Evolutionary conservation across 2,329 filamentous ascomycete species (phyloP), one percentile per base, ranked within the genome.

Genomic region (Cercospora zeina): DNA sequence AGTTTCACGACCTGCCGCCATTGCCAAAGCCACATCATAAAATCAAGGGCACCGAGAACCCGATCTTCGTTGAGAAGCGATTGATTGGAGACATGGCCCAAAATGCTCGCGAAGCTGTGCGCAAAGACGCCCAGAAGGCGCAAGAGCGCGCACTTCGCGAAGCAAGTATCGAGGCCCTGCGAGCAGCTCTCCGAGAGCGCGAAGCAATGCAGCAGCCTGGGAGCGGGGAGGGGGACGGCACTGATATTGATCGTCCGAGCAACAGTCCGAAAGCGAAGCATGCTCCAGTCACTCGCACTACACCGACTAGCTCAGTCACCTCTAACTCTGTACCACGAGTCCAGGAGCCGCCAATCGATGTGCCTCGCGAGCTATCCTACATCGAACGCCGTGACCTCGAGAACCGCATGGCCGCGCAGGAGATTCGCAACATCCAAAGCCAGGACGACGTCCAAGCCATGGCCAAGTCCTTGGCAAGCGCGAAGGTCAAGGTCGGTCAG

Each of bases 341-440:
- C 16, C 19, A 16, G n/a, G 63, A 65, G 14, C 7, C 34, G 14
- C 53, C 53, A 42, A 55, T 55, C n/a, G 34, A 37, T n/a, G 59
- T 68, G 6, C 66, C 66, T 11, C 58, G 62, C 9, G 57, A 66
- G 1, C 61, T 68, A 62, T 59, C 62, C n/a, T 66, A 63, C 59
- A 65, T 66, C 54, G 64, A 68, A 36, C 66, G 66, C n/a, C 59
- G 55, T 11, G 61, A 50, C 27, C 47, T 63, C 42, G 61, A 65
- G 51, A 61, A 68, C 21, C 61, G 54, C 24, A 60, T 66, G 21
- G 50, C 62, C 2, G 53, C 55, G 8, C 54, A 62, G 4, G 54
- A 54, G 19, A 34, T 68, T 6, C 33, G 58, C 31, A 56, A 24
- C 30, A 57, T 65, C 13, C 55, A 59, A 6, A 62, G 27, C 16